Percentiles rank a stretch among this genome's conserved stretches.
Conservation (phyloP, 2,329 filamentous ascomycete species). For the Aspergillus sp. region DNA sequence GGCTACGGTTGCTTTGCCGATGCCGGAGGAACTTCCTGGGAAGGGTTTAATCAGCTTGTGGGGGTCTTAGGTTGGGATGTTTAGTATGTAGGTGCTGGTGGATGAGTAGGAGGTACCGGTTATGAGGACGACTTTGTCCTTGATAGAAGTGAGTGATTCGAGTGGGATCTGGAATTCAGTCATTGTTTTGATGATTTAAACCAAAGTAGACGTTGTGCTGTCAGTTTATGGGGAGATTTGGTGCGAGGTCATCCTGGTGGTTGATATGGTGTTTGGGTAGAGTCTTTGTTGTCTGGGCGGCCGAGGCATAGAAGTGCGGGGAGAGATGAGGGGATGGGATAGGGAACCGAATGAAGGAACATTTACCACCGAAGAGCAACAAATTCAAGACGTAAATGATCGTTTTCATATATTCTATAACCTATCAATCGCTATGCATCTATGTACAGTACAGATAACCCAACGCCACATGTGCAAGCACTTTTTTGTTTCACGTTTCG, state of each 20-base stretch:
- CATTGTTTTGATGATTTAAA: neutral
- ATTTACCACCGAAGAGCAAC: neutral
- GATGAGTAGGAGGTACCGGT: slow-evolving; percentile 43
- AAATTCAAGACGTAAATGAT: neutral
- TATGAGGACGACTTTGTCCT: slow-evolving; percentile 53
- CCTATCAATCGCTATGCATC: slow-evolving; percentile 25
- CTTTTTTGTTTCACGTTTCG: neutral
- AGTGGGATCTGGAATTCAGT: slow-evolving; percentile 10
- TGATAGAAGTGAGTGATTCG: slow-evolving; percentile 29
- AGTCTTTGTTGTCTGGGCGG: neutral
- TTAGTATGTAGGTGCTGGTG: neutral
- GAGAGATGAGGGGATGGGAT: neutral
- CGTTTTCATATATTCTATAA: slow-evolving; percentile 6
- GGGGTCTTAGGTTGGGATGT: neutral
- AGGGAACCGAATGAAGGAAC: neutral
- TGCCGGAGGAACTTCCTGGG: slow-evolving; percentile 59
- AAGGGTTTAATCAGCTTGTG: neutral
- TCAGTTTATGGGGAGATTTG: neutral
- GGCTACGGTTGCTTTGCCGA: slow-evolving; percentile 57
- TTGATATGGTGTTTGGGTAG: neutral
- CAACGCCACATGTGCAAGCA: slow-evolving; percentile 11
- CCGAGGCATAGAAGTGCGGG: slow-evolving; percentile 7
- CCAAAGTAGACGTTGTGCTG: too few relatives aligned
- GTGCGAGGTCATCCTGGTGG: neutral
- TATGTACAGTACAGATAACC: slow-evolving; percentile 17